phyloP scores from a whole-genome alignment of 768 basidiomycete species.

The Macrocybe gigantea region DNA sequence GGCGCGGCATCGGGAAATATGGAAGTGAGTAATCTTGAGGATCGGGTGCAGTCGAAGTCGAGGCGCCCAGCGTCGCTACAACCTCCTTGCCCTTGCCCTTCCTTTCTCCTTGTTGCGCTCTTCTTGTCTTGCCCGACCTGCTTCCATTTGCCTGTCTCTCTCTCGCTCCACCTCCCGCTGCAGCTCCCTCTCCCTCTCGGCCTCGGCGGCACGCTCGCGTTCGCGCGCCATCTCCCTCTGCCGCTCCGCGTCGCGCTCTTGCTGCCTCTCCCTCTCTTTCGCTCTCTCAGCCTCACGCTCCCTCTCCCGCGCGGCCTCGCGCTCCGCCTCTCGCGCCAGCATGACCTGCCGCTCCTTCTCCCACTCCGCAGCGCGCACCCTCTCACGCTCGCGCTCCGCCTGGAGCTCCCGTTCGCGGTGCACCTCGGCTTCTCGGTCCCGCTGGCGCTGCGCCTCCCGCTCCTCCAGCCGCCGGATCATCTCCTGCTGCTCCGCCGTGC shows the following conservation, averaged over 20 bases:
- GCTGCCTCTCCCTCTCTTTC: slow-evolving; percentile 12
- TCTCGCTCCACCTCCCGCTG: slow-evolving; percentile 7
- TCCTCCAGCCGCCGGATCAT: slow-evolving; percentile 3
- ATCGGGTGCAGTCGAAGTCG: no score
- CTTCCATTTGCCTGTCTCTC: slow-evolving; percentile 8
- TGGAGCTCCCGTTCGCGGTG: not conserved
- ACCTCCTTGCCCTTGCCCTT: slow-evolving; percentile 10
- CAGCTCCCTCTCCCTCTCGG: slow-evolving; percentile 9
- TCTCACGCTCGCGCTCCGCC: not conserved
- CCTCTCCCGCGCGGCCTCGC: slow-evolving; percentile 5
- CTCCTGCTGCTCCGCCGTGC: slow-evolving; percentile 8
- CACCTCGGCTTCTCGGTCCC: slow-evolving; percentile 7
- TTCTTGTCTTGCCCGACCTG: slow-evolving; percentile 4
- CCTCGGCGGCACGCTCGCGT: slow-evolving; percentile 12
- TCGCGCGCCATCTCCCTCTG: slow-evolving; percentile 1
- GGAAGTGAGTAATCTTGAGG: no score
- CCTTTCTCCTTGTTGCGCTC: no score
- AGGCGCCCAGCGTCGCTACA: not conserved
- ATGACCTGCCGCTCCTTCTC: slow-evolving; percentile 1
- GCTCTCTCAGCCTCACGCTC: slow-evolving; percentile 10
- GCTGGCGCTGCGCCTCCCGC: slow-evolving; percentile 5
- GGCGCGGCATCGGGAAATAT: no score
- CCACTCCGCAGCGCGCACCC: not conserved
- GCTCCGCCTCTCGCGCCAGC: not conserved
- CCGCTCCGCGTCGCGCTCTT: slow-evolving; percentile 15